Percentiles rank a stretch among this genome's conserved stretches.
Evolutionary conservation across 139 green algal genomes (phyloP).

Genomic region (Chlorella sp.): DNA sequence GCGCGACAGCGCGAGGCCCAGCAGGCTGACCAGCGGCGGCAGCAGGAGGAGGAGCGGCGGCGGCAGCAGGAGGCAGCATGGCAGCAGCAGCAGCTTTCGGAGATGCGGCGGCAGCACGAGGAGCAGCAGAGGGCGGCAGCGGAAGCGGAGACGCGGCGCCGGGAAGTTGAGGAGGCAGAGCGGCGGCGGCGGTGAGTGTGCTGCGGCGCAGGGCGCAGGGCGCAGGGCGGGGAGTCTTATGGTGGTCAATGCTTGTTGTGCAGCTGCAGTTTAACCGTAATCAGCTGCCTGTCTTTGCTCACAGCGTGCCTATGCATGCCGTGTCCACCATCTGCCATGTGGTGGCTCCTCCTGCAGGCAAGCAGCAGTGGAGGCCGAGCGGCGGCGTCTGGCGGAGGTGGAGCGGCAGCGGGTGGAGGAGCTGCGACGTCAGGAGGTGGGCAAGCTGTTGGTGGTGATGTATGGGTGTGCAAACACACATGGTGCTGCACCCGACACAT

Average conservation of each 20-base stretch:
- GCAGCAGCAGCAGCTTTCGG: neutral
- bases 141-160: conserved; percentile 29
- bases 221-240: neutral
- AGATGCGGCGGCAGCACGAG: conserved; percentile 5
- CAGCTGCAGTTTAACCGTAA: neutral
- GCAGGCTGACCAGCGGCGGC: neutral
- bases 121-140: conserved; percentile 17
- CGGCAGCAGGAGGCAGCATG: conserved; percentile 3
- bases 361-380: conserved; percentile 4
- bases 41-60: conserved; percentile 28
- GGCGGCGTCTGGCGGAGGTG: neutral
- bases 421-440: neutral
- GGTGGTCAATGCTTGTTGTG: neutral
- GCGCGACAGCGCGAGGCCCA: neutral
- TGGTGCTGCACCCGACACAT: no score
- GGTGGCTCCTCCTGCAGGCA: neutral
- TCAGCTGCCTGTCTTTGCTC: neutral
- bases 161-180: conserved; percentile 32
- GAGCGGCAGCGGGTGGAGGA: conserved; percentile 18
- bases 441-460: no score
- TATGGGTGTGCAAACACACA: no score
- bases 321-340: no score
- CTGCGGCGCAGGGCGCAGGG: neutral
- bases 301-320: no score
- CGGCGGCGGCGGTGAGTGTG: conserved; percentile 8